Evolutionary conservation across 2,329 filamentous ascomycete genomes (phyloP).

Genomic region (Sporothrix inflata): DNA sequence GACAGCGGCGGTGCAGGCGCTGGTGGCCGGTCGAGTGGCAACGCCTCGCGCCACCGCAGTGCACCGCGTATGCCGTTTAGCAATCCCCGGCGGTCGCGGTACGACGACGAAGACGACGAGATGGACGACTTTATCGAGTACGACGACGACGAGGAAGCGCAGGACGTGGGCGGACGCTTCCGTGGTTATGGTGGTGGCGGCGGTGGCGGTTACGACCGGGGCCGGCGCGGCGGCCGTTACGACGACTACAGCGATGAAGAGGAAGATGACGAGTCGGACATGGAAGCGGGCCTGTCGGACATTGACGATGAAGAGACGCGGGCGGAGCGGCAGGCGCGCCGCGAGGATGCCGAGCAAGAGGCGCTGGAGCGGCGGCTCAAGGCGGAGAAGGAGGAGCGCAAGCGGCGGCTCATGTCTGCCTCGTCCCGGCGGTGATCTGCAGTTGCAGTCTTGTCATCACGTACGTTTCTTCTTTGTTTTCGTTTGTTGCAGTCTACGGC

Average conservation of each 20-base stretch:
- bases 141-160: conserved; percentile 58
- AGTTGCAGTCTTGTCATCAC: background rate
- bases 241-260: conserved; percentile 58
- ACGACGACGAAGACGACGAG: conserved; percentile 65
- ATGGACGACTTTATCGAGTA: conserved; percentile 66
- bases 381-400: conserved; percentile 63
- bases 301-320: conserved; percentile 71
- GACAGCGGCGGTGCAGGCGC: background rate
- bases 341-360: conserved; percentile 69
- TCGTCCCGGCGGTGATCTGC: conserved; percentile 7
- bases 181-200: background rate
- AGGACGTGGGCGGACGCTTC: conserved; percentile 33
- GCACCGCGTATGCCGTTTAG: conserved; percentile 28
- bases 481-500: background rate
- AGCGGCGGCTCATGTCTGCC: conserved; percentile 38
- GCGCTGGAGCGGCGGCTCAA: conserved; percentile 64
- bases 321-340: conserved; percentile 64
- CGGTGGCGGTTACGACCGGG: background rate
- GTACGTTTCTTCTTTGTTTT: background rate
- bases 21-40: conserved; percentile 3
- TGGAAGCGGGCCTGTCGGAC: conserved; percentile 76
- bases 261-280: conserved; percentile 70
- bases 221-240: conserved; percentile 38
- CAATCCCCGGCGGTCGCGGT: conserved; percentile 42
- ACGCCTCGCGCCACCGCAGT: background rate